Base-by-base conservation (phyloP, 2,329 filamentous ascomycete species). In the Trichocomaceae sp. region DNA sequence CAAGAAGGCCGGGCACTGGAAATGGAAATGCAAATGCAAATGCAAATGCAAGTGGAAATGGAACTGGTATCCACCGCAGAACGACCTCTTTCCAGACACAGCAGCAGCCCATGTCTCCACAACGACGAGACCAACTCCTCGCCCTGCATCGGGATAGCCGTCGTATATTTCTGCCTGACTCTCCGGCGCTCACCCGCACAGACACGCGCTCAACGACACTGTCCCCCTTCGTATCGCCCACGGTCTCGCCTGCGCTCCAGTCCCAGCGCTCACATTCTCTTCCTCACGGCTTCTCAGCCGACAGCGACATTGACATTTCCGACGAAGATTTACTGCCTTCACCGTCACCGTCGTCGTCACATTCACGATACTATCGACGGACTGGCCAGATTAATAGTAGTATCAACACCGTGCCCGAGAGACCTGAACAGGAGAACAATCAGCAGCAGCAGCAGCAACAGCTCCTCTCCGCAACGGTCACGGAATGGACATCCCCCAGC, bases 401-500 rank as follows among this genome's bases (percentile, higher is more conserved):
- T 13, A 51, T 49, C 37, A 49, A 56, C 12, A 42, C 50, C 35
- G 44, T 52, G 48, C n/a, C 31, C 17, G 39, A 58, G 26, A 31
- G 23, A 19, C 35, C 20, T 3, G 47, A 29, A 29, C 26, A 10
- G 2, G 26, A 29, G 5, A 29, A 6, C 8, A 6, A 50, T 13
- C 20, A n/a, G 46, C n/a, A 22, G 6, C 12, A 45, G n/a, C 45
- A 52, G 15, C 33, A 23, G 12, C n/a, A 57, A 52, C 52, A 57
- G 50, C 52, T 63, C 55, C 58, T 67, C 37, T 66, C 69, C 19
- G 63, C 68, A 20, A 75, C 73, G 5, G 69, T 75, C 7, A 75
- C 76, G 44, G 73, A 76, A 57, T 77, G 75, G 75, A 77, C 74
- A 1, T 73, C 72, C 0, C 66, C 72, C 7, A 69, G 70, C 9